phyloP scores from a whole-genome alignment of 768 basidiomycete genomes.

The Boletus huronensis region DNA sequence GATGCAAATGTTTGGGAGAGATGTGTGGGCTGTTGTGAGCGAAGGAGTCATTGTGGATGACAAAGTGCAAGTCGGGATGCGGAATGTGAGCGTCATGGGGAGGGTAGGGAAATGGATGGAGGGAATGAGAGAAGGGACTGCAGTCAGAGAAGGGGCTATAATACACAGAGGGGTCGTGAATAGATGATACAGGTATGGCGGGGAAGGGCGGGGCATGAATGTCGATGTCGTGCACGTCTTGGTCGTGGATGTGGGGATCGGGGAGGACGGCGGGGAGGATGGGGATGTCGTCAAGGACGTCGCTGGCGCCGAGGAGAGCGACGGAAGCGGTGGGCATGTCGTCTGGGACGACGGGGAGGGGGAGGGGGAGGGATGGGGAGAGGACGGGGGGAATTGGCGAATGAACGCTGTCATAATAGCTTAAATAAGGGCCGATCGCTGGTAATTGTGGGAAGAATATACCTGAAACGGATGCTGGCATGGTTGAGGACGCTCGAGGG shows the following conservation, averaged over 20 bases:
- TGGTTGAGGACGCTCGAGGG: background rate
- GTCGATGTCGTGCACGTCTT: constrained; percentile 33
- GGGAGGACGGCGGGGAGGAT: constrained; percentile 17
- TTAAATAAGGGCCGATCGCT: constrained; percentile 27
- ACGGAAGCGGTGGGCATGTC: constrained; percentile 23
- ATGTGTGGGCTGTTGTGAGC: constrained; percentile 22
- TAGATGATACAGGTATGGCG: constrained; percentile 31
- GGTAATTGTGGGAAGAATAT: constrained; percentile 26
- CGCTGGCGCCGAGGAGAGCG: constrained; percentile 15
- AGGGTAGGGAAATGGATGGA: constrained; percentile 25
- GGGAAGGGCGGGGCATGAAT: constrained; percentile 27
- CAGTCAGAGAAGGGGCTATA: constrained; percentile 32
- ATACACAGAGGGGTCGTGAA: constrained; percentile 31
- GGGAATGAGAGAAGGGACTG: constrained; percentile 17
- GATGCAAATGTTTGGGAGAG: constrained; percentile 29
- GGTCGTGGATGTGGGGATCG: constrained; percentile 25
- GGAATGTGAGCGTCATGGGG: constrained; percentile 25
- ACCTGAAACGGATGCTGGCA: background rate
- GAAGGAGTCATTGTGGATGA: constrained; percentile 25
- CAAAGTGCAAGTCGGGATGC: constrained; percentile 29
- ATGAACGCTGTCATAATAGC: constrained; percentile 26
- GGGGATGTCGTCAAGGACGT: constrained; percentile 17
- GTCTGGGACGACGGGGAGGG: constrained; percentile 3
- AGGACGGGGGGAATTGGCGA: constrained; percentile 18
- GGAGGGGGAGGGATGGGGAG: constrained; percentile 1